Conservation (phyloP, 345 rosid species). For the Rubroshorea leprosula region DNA sequence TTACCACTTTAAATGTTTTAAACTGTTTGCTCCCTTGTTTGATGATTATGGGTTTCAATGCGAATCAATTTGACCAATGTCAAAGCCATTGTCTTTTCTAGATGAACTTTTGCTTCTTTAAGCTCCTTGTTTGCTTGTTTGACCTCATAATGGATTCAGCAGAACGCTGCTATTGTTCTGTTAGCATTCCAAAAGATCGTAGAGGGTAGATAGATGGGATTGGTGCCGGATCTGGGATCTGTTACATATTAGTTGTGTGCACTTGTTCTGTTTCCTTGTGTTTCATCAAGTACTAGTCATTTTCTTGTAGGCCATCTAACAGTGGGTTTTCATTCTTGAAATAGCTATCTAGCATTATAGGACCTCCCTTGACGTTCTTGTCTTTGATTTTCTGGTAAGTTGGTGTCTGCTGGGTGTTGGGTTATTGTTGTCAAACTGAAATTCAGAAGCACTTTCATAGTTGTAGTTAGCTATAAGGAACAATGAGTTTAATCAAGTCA, state of each 20-base stretch:
- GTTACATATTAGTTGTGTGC: not conserved
- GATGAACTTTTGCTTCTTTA: not conserved
- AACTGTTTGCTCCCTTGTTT: not conserved
- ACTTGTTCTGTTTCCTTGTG: not conserved
- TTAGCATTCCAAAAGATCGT: not conserved
- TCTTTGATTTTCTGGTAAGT: conserved; percentile 29
- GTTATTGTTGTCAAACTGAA: not conserved
- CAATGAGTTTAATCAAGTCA: not conserved
- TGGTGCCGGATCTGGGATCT: not conserved
- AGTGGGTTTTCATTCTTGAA: conserved; percentile 26
- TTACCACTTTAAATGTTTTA: not conserved
- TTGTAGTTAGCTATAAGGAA: not conserved
- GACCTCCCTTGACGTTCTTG: conserved; percentile 30
- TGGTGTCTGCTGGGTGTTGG: conserved; percentile 11
- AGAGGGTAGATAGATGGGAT: not conserved
- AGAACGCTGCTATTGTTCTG: not conserved
- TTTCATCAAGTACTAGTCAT: not conserved
- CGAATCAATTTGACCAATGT: not conserved
- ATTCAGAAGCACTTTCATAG: not conserved
- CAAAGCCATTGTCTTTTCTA: not conserved
- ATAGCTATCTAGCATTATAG: conserved; percentile 36
- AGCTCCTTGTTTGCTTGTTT: conserved; percentile 2
- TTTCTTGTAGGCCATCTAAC: conserved; percentile 23
- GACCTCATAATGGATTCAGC: not conserved
- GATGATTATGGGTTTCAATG: not conserved